Evolutionary conservation across 306 rosid species (phyloP).

Genomic region (Cicer yamashitae): DNA sequence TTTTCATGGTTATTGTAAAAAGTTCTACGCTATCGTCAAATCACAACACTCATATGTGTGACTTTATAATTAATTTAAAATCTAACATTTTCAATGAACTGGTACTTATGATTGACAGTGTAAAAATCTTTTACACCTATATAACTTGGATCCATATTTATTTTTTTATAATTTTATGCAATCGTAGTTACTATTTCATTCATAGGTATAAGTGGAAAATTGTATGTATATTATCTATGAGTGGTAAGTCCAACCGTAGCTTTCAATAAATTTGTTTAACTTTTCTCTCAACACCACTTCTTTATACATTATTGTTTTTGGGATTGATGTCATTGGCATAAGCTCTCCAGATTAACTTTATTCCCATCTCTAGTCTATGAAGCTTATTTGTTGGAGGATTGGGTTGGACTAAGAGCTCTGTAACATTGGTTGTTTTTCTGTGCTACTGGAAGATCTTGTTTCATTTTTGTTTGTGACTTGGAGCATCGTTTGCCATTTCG

Average conservation of each 20-base stretch:
- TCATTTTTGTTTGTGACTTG: constrained; percentile 25
- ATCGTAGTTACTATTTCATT: constrained; percentile 23
- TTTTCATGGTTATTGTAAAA: too few species aligned
- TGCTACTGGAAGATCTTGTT: constrained; percentile 6
- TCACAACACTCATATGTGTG: too few species aligned
- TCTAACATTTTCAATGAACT: too few species aligned
- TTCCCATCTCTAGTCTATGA: constrained; percentile 19
- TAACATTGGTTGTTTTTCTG: constrained; percentile 29
- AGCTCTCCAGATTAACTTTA: constrained; percentile 25
- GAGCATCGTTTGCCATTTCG: constrained; percentile 34
- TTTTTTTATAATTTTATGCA: not conserved
- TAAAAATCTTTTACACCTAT: too few species aligned
- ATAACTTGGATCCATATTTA: too few species aligned
- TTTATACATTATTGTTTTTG: constrained; percentile 6
- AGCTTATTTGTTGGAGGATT: constrained; percentile 37
- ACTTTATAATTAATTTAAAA: too few species aligned
- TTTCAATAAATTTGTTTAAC: constrained; percentile 15
- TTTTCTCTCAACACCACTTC: constrained; percentile 28
- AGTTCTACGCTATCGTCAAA: too few species aligned
- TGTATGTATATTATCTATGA: not conserved
- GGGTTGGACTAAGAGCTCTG: constrained; percentile 20
- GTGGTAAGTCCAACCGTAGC: constrained; percentile 1
- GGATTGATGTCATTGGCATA: constrained; percentile 16
- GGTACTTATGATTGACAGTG: too few species aligned
- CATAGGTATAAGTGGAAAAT: not conserved